Percentiles rank a stretch among this genome's conserved stretches.
phyloP scores from a whole-genome alignment of 2,329 filamentous ascomycete genomes.

The Cladophialophora carrionii region DNA sequence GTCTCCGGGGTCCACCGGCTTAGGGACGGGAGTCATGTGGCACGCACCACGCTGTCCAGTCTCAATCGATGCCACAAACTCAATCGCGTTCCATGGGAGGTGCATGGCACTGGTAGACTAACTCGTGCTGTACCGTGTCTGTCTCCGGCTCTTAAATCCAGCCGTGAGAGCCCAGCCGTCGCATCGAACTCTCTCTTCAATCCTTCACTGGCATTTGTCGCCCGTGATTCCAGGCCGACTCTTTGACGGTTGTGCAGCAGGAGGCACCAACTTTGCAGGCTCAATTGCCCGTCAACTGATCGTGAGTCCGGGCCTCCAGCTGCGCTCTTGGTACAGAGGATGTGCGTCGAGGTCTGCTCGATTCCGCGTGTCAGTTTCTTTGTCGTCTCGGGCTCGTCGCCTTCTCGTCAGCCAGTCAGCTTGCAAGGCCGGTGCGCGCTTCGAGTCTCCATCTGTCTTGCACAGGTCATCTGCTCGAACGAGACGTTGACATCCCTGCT shows the following conservation, averaged over 20 bases:
- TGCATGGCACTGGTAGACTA: neutral
- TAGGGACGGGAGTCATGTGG: conserved; percentile 1
- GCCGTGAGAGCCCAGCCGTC: neutral
- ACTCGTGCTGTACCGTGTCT: no score
- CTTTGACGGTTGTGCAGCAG: neutral
- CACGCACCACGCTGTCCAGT: neutral
- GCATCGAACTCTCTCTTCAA: neutral
- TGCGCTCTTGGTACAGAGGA: neutral
- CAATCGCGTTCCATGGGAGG: neutral
- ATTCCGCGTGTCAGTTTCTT: neutral
- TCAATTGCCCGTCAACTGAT: neutral
- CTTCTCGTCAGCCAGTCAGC: conserved; percentile 20
- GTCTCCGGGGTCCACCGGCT: neutral
- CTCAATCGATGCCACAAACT: neutral
- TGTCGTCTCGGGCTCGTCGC: conserved; percentile 1
- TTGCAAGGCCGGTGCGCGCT: conserved; percentile 6
- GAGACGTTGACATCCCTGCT: conserved; percentile 5
- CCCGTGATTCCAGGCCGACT: neutral
- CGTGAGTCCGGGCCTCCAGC: neutral
- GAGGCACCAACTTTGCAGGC: neutral
- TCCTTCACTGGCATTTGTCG: neutral
- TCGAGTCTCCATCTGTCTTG: conserved; percentile 8
- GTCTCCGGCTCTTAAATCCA: neutral
- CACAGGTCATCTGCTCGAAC: conserved; percentile 20
- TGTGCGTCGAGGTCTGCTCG: neutral